Evolutionary conservation across 169 alveolate species (phyloP), one percentile per base, ranked within the genome.

Genomic region (Pseudocohnilembus persalinus): DNA sequence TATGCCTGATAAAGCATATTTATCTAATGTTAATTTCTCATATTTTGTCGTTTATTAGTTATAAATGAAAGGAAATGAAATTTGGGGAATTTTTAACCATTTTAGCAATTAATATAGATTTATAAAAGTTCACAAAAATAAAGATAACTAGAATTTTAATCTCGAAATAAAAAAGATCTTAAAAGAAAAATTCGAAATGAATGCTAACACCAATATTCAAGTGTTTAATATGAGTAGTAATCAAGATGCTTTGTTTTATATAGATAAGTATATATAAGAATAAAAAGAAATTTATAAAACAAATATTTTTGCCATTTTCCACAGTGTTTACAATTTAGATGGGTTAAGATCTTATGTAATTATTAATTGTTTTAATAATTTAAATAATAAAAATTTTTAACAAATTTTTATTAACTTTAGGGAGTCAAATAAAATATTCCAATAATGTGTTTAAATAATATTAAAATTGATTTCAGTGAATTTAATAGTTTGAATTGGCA

Each of bases 401-500:
- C 64, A 77, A 65, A 92, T 89, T 28, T 74, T 92, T 16, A 68
- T 77, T 20, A 65, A 64, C 24, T 75, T 77, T 32, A 27, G 28
- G 79, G 80, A 65, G 27, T 85, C 35, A 64, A 65, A 31, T 74
- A 65, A 0, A 15, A 77, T 26, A 83, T 83, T 83, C 93, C 92
- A 28, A 85, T 78, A 82, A 80, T 83, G 34, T 64, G 79, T 27
- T 75, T 83, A 20, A 90, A 83, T n/a, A 75, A 74, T 20, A 83
- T 77, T 16, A 87, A 83, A 49, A 84, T 88, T 26, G 90, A 89
- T 30, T 92, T 87, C 49, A 77, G 85, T 76, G 82, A 81, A 30
- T 93, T 85, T 83, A 93, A 95, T 15, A 94, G 96, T 29, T 83
- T 95, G 74, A 96, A 95, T 82, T 95, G 98, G 98, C 85, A 91